Evolutionary conservation across 1,139 yeast genomes (phyloP), one percentile per base, ranked within the genome.

Genomic region (Zygosaccharomyces pseudobailii): DNA sequence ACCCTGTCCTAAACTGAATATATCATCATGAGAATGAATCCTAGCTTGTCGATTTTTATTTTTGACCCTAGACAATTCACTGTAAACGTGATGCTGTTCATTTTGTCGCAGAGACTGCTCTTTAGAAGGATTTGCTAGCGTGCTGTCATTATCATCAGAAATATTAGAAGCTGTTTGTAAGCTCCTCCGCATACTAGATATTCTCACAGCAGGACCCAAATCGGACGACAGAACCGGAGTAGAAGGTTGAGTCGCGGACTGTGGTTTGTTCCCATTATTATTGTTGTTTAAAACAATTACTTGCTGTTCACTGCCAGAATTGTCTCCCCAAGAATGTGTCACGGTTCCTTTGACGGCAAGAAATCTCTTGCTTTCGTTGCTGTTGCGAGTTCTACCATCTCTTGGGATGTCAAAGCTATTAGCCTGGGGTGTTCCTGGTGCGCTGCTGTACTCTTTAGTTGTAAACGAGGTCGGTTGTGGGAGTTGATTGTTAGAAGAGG

Each of bases 241-340:
- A 7, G 41, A 28, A 10, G 34, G 41, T 19, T 38, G 41, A 8
- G 34, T 38, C 20, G 41, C 27, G 9, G 41, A 38, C 25, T 20
- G 41, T 13, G 32, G 23, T 38, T 27, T 38, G 9, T 23, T 24
- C 5, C 3, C 13, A 24, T 5, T 22, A 19, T n/a, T 38, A 27
- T 51, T 47, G 27, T 50, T 46, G 46, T 64, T 63, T 40, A 64
- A 48, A 24, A 57, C 48, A 20, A 64, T 64, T 2, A 64, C 59
- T 27, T 56, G 51, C 17, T 55, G 54, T 6, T 57, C 45, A 27
- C 45, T 34, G 34, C 56, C 50, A 19, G 51, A 42, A 23, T 54
- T 27, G 34, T 50, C 45, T 2, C 73, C 73, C 73, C 73, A 70
- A 31, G 69, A 69, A 51, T 70, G 74, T 6, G 68, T 68, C 24